phyloP scores from a whole-genome alignment of 2,329 filamentous ascomycete species.

The Cercospora sesami region DNA sequence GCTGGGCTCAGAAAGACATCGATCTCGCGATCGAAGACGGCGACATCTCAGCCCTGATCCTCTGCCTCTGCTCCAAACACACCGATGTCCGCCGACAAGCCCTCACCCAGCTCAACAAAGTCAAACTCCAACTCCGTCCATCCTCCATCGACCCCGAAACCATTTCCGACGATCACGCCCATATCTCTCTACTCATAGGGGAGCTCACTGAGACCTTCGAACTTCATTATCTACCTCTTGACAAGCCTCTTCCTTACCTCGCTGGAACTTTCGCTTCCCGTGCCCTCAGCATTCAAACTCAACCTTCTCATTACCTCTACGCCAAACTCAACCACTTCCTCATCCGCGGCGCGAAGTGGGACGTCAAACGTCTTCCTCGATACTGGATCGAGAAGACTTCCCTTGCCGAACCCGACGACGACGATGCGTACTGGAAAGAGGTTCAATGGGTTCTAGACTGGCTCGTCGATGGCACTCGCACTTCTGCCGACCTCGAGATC shows the following conservation, averaged over 20 bases:
- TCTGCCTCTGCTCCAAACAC: constrained; percentile 74
- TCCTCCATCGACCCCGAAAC: constrained; percentile 47
- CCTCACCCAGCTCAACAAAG: constrained; percentile 65
- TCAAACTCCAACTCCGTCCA: constrained; percentile 54
- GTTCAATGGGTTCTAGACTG: constrained; percentile 72
- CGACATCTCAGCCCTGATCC: constrained; percentile 66
- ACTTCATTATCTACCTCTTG: constrained; percentile 51
- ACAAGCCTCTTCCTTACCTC: constrained; percentile 62
- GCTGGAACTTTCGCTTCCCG: constrained; percentile 73
- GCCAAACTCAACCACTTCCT: constrained; percentile 83
- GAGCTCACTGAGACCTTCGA: constrained; percentile 72
- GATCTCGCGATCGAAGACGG: constrained; percentile 79
- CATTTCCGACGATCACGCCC: constrained; percentile 71
- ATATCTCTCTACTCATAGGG: constrained; percentile 75
- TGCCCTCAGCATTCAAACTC: constrained; percentile 67
- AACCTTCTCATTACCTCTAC: constrained; percentile 80
- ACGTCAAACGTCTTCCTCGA: constrained; percentile 55
- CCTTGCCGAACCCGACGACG: constrained; percentile 69
- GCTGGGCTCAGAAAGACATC: constrained; percentile 74
- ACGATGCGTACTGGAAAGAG: constrained; percentile 72
- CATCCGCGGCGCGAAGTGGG: constrained; percentile 75
- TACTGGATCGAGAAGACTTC: constrained; percentile 70
- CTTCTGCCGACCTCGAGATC: constrained; percentile 59
- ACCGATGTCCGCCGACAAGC: constrained; percentile 77
- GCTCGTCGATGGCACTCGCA: constrained; percentile 66